Base-by-base conservation (phyloP, 768 basidiomycete genomes). In the Baorangia bicolor region DNA sequence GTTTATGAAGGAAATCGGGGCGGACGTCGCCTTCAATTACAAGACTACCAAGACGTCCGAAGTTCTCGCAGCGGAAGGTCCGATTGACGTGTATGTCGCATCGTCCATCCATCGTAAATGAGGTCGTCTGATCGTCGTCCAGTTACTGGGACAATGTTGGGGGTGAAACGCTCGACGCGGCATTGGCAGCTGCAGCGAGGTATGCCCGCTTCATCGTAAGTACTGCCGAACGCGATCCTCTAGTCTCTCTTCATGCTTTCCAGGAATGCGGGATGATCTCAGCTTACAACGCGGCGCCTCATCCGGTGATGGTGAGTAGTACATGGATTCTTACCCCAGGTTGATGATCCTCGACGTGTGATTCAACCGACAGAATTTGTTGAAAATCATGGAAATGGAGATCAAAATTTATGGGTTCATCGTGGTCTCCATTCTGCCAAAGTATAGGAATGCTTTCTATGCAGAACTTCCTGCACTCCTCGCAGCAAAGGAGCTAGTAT, bases 171-270 rank as follows among this genome's bases (percentile, higher is more conserved):
- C 51, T 55, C 31, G 44, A 54, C 10, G 55, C 44, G 9, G 51
- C 38, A 14, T 21, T 56, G 18, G 53, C 11, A 10, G 46, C 34
- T 25, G 54, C 54, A 13, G 54, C 51, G 25, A 51, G 43, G 23
- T 35, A 56, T 18, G 55, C 51, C 5, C 44, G 51, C 16, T 56
- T 54, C 51, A 57, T 57, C 27, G 39, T 30, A 39, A 55, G 52
- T 55, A n/a, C n/a, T 20, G 33, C 25, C 13, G 11, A 21, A 34
- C 31, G 9, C 12, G 28, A n/a, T 55, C 18, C 12, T 16, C 16
- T 14, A 10, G 12, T 5, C 12, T n/a, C 20, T n/a, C 9, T 3
- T 41, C 13, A 46, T 6, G 13, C 14, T 13, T 7, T 21, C 8
- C n/a, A 47, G 34, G 35, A 38, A 21, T 43, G 40, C 23, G 40